Evolutionary conservation across 768 basidiomycete genomes (phyloP), one percentile per base, ranked within the genome.

Genomic region (Amanita fuliginea): DNA sequence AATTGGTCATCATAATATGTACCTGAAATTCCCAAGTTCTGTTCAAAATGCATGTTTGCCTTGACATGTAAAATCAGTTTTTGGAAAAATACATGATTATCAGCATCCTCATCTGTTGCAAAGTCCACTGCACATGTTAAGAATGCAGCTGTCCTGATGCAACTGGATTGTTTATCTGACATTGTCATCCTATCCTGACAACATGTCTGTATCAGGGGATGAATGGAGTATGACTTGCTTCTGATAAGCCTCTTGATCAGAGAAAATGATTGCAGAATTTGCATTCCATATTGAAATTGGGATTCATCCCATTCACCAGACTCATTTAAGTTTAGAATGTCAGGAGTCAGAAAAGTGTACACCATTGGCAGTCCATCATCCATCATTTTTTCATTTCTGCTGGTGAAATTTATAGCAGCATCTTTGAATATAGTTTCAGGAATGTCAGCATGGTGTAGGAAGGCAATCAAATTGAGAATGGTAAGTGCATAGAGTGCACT

Each of bases 371-470:
- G 22, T 16, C 24, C 43, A 36, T 42, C 46, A 14, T 19, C 46
- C 19, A 24, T 11, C 13, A 11, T 33, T n/a, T 0, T 33, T n/a
- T 0, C 34, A 32, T 32, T 26, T 28, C 14, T 39, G 7, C 21
- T 33, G 6, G 14, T 24, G 8, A 30, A 32, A 40, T 22, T 18
- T 18, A 51, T 42, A n/a, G 55, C 49, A 42, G 57, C 57, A 36
- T 30, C 19, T 32, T 42, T 47, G 30, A 60, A 55, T 14, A 59
- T 54, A 1, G 36, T 43, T 33, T 52, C 49, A 41, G 33, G 21
- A 35, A 59, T 55, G 35, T 52, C 49, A 10, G 35, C 47, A 51
- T 57, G 53, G 30, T 59, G 58, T 10, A 57, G 40, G 32, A 56
- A 59, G 4, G 58, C 49, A 54, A 52, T 54, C 14, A 40, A 11